Evolutionary conservation across 2,329 filamentous ascomycete genomes (phyloP), one percentile per base, ranked within the genome.

Genomic region (Diplodia seriata): DNA sequence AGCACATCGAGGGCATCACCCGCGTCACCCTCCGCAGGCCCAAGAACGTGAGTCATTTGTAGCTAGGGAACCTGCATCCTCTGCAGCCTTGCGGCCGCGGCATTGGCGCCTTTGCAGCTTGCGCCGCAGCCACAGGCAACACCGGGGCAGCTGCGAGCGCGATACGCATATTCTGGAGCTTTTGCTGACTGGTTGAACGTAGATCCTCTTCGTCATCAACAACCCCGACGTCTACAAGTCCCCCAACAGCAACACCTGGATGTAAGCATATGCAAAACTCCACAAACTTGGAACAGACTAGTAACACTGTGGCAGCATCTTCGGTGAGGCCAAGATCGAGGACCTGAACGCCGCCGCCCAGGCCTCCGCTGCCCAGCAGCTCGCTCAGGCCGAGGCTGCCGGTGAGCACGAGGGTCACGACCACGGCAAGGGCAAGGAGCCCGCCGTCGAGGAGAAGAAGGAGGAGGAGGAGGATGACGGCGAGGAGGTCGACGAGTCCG

Each of bases 201-300:
- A 97, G 94, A 97, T 99, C 78, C 92, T 99, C 78, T 99, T 99
- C 84, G 96, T 99, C 79, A 97, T 99, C 87, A 98, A 97, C 90
- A 92, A 94, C 85, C 95, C 95, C 76, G 95, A 99, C 84, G 95
- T 99, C 82, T 99, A 97, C 91, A 97, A 97, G 86, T 97, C 94
- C 70, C 94, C 95, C 75, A 93, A 92, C 85, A 97, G 92, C 91
- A 98, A 98, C 89, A 98, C 94, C 81, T 99, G 94, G 89, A 99
- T 99, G 94, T 98, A 85, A 89, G 93, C 54, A 43, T 50, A 59
- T 31, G 36, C n/a, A 36, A 26, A 26, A 36, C 29, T 67, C 47
- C 63, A 53, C 64, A 67, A 6, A 9, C 36, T 40, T 15, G 26
- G 47, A 33, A 51, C 59, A 50, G 59, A 40, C 57, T 70, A 68